These are phyloP conservation scores for Selaginella tamariscina DNA, from an alignment of 75 land plant genomes.

Conservation along the genomic window DNA sequence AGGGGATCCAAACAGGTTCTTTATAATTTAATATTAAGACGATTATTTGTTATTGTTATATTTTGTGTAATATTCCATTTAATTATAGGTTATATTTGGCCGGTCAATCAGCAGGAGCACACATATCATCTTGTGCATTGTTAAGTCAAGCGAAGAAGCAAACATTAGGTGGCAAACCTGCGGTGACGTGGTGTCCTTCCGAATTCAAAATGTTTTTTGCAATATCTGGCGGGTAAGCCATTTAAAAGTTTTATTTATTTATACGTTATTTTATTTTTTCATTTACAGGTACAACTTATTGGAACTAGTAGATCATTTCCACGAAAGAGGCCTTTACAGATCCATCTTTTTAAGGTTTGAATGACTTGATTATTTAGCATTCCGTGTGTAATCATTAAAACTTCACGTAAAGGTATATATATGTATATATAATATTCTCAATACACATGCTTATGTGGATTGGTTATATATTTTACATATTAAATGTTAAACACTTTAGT, in stretches of 20 bases:
- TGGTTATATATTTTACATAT: too few relatives aligned
- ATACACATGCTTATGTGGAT: too few relatives aligned
- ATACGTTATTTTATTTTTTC: neutral
- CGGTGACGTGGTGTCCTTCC: constrained; percentile 58
- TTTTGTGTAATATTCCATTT: too few relatives aligned
- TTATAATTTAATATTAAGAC: neutral
- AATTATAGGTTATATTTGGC: constrained; percentile 55
- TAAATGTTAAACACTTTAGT: too few relatives aligned
- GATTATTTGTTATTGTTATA: neutral
- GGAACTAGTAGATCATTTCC: constrained; percentile 79
- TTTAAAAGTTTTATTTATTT: neutral
- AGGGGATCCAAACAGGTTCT: constrained; percentile 79
- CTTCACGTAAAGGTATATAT: too few relatives aligned
- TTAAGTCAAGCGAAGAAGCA: constrained; percentile 70
- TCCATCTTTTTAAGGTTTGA: constrained; percentile 68
- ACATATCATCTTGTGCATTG: constrained; percentile 79
- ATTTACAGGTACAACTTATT: constrained; percentile 78
- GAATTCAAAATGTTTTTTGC: constrained; percentile 82
- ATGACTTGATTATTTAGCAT: neutral
- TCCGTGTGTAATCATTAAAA: too few relatives aligned
- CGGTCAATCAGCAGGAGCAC: constrained; percentile 98
- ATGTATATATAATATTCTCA: too few relatives aligned
- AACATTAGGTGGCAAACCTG: constrained; percentile 17
- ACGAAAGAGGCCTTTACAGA: constrained; percentile 64
- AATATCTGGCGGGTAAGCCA: constrained; percentile 78